These are phyloP conservation scores for Phialophora chinensis DNA, from an alignment of 2,329 filamentous ascomycete species.

Conservation along the genomic window DNA sequence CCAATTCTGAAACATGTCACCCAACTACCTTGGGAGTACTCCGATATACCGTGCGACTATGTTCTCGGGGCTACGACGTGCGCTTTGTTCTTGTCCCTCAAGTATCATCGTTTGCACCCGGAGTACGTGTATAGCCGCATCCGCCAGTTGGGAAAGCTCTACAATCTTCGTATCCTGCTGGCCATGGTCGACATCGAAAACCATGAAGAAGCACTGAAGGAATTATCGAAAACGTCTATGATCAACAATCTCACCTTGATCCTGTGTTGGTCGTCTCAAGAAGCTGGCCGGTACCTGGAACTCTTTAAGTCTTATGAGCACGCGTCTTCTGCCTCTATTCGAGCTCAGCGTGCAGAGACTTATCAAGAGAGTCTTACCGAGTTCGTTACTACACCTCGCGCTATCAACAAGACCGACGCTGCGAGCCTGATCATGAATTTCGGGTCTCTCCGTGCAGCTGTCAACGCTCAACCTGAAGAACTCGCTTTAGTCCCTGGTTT, in stretches of 20 bases:
- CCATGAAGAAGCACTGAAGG: constrained; percentile 86
- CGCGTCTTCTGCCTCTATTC: constrained; percentile 79
- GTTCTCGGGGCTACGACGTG: constrained; percentile 86
- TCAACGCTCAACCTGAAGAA: constrained; percentile 88
- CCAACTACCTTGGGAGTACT: constrained; percentile 91
- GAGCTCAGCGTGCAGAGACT: constrained; percentile 78
- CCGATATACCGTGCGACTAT: constrained; percentile 94
- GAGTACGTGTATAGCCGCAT: constrained; percentile 98
- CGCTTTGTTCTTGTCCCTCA: constrained; percentile 89
- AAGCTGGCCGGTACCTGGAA: constrained; percentile 92
- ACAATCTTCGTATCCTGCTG: constrained; percentile 82
- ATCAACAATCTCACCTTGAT: constrained; percentile 93
- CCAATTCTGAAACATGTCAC: constrained; percentile 84
- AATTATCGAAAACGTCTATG: constrained; percentile 88
- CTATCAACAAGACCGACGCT: constrained; percentile 93
- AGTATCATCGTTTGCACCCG: constrained; percentile 95
- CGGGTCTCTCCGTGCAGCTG: constrained; percentile 81
- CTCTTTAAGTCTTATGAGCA: constrained; percentile 95
- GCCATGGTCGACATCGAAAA: constrained; percentile 95
- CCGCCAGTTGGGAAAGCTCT: constrained; percentile 80
- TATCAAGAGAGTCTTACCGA: constrained; percentile 89
- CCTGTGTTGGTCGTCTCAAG: constrained; percentile 90
- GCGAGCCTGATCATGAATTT: constrained; percentile 89
- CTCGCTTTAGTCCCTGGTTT: constrained; percentile 84
- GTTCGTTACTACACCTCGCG: constrained; percentile 87